Evolutionary conservation across 257 asterid species (phyloP).

Genomic region (Perilla frutescens): DNA sequence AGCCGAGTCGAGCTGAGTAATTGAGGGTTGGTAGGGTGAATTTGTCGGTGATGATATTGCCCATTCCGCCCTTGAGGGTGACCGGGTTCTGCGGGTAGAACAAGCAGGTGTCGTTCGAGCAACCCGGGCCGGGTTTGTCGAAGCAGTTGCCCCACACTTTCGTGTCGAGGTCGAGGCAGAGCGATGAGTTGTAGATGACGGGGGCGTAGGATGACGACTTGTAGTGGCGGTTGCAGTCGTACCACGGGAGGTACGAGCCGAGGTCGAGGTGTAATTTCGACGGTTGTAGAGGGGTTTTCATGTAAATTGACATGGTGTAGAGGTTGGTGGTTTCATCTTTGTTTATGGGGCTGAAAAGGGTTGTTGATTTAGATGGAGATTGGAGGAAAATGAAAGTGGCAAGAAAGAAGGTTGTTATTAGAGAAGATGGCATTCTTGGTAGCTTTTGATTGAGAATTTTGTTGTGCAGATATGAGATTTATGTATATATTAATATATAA

Average conservation of each 20-base stretch:
- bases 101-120: conserved; percentile 40
- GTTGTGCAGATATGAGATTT: not conserved
- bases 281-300: conserved; percentile 43
- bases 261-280: conserved; percentile 40
- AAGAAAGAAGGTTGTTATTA: conserved; percentile 2
- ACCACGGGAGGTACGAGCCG: conserved; percentile 41
- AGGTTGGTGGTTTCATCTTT: conserved; percentile 40
- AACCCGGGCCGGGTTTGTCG: conserved; percentile 38
- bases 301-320: conserved; percentile 39
- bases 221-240: conserved; percentile 45
- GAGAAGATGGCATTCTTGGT: conserved; percentile 3
- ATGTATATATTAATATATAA: too few relatives aligned
- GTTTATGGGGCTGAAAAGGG: conserved; percentile 34
- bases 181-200: conserved; percentile 36
- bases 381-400: not conserved
- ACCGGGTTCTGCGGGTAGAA: conserved; percentile 40
- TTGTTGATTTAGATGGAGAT: conserved; percentile 2
- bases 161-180: conserved; percentile 27
- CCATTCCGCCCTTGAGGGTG: conserved; percentile 29
- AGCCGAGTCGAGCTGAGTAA: conserved; percentile 23
- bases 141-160: conserved; percentile 20
- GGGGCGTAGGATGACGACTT: conserved; percentile 43
- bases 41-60: conserved; percentile 32
- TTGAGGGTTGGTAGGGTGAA: conserved; percentile 31
- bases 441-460: not conserved